phyloP scores from a whole-genome alignment of 129 eudicot species.

The Kitagawia praeruptora region DNA sequence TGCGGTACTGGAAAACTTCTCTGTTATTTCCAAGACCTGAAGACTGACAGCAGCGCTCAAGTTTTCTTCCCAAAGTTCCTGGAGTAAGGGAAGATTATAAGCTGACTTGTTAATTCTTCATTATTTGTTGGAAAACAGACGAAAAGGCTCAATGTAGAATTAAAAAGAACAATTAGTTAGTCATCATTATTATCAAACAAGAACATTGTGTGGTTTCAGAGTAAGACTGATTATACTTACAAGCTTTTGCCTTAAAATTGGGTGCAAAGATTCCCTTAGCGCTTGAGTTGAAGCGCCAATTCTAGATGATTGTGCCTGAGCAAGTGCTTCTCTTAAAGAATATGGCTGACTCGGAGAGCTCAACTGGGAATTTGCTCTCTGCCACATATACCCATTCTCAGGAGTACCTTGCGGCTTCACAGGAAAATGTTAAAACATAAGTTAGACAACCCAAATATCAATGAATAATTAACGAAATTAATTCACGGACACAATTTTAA shows the following conservation, averaged over 20 bases:
- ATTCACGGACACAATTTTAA: not conserved
- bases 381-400: conserved; percentile 95
- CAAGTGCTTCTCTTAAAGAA: conserved; percentile 96
- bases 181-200: not conserved
- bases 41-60: conserved; percentile 92
- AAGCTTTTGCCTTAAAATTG: conserved; percentile 92
- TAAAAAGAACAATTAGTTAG: not conserved
- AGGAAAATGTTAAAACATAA: not conserved
- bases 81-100: conserved; percentile 14
- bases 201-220: not conserved
- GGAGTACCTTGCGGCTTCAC: conserved; percentile 80
- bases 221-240: conserved; percentile 21
- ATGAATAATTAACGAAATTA: not conserved
- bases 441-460: not conserved
- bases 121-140: not conserved
- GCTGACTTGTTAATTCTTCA: not conserved
- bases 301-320: conserved; percentile 96
- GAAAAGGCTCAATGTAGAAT: not conserved
- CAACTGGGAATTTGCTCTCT: conserved; percentile 85
- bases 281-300: conserved; percentile 95
- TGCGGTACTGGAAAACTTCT: conserved; percentile 78
- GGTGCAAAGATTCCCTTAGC: conserved; percentile 90
- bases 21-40: conserved; percentile 77
- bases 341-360: conserved; percentile 98
- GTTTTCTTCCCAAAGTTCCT: conserved; percentile 99